These are phyloP conservation scores for Phytophthora colocasiae DNA, from an alignment of 352 stramenopile genomes.

Conservation along the genomic window DNA sequence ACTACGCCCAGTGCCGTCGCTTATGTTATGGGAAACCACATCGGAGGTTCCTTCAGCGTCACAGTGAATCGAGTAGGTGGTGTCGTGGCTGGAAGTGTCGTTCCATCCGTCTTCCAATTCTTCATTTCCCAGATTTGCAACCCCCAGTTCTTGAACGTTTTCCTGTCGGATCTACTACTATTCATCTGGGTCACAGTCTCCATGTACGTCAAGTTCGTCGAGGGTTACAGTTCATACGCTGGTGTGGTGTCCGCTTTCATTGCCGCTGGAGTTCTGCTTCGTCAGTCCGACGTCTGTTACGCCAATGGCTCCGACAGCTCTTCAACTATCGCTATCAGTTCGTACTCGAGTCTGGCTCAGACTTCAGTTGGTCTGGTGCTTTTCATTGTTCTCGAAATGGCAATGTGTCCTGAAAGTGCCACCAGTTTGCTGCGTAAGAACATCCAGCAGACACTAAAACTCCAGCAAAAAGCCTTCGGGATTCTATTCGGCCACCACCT, in stretches of 20 bases:
- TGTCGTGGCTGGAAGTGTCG: conserved; percentile 74
- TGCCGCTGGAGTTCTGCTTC: conserved; percentile 64
- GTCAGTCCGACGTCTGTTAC: conserved; percentile 64
- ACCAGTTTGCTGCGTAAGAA: conserved; percentile 64
- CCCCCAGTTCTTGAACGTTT: conserved; percentile 39
- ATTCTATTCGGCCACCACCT: conserved; percentile 75
- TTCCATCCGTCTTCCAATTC: conserved; percentile 82
- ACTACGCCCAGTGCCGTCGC: conserved; percentile 66
- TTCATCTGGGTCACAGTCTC: conserved; percentile 79
- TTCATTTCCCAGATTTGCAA: conserved; percentile 77
- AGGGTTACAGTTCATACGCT: conserved; percentile 66
- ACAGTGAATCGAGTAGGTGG: conserved; percentile 78
- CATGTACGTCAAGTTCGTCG: conserved; percentile 74
- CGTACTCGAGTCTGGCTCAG: conserved; percentile 77
- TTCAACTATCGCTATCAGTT: conserved; percentile 58
- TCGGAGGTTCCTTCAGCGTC: conserved; percentile 75
- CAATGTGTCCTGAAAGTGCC: conserved; percentile 71
- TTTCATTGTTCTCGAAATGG: conserved; percentile 74
- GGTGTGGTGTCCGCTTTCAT: conserved; percentile 79
- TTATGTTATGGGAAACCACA: conserved; percentile 77
- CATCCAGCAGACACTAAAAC: conserved; percentile 68
- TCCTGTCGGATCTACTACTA: conserved; percentile 57
- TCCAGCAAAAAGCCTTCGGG: conserved; percentile 66
- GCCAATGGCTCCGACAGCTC: conserved; percentile 45
- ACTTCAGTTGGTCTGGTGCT: conserved; percentile 76